Percentiles rank a stretch among this genome's conserved stretches.
These are phyloP conservation scores for Colletotrichum lupini DNA, from an alignment of 2,329 filamentous ascomycete genomes.

Conservation along the genomic window DNA sequence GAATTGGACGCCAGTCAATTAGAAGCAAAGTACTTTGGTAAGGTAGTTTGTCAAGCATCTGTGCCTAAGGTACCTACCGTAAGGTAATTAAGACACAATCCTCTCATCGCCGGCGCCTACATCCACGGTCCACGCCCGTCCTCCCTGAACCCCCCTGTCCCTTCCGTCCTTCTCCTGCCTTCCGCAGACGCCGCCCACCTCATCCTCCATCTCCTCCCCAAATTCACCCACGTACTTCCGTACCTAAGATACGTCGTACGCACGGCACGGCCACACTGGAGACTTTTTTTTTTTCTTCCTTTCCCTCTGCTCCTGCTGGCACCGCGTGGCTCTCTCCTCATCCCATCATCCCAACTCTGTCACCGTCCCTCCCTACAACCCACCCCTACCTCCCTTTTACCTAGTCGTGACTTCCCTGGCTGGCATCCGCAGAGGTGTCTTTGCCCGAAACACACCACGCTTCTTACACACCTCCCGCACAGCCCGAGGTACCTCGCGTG, in stretches of 20 bases:
- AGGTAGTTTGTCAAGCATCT: not conserved
- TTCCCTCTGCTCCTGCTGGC: conserved; percentile 8
- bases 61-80: not conserved
- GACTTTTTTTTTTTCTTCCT: not conserved
- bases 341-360: conserved; percentile 11
- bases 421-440: conserved; percentile 29
- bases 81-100: not conserved
- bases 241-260: too few species aligned
- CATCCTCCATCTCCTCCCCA: not conserved
- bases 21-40: not conserved
- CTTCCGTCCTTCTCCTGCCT: conserved; percentile 8
- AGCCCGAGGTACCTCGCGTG: conserved; percentile 7
- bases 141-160: not conserved
- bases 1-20: not conserved
- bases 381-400: not conserved
- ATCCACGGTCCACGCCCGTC: not conserved
- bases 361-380: not conserved
- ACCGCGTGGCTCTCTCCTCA: conserved; percentile 16
- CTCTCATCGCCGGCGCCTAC: conserved; percentile 14
- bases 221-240: not conserved
- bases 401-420: not conserved
- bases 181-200: conserved; percentile 5
- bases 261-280: not conserved
- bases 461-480: not conserved
- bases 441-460: conserved; percentile 28